Percentiles rank a stretch among this genome's conserved stretches.
Evolutionary conservation across 1,284 basidiomycete species (phyloP).

Genomic region (Cryptococcus jaspeensis): DNA sequence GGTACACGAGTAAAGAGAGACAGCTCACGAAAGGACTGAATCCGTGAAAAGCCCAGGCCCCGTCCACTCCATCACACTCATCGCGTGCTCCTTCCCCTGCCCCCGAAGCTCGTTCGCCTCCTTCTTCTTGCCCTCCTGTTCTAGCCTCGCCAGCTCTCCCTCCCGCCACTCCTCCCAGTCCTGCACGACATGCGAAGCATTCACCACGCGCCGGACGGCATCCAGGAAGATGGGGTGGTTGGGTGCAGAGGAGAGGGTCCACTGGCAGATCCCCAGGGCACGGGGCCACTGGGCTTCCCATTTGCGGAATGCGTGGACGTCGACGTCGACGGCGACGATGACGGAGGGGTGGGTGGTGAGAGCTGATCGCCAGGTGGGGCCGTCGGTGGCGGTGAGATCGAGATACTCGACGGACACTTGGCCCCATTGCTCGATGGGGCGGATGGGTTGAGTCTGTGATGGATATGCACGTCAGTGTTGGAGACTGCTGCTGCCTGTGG

Average conservation of each 20-base stretch:
- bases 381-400: conserved; percentile 33
- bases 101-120: conserved; percentile 15
- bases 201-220: conserved; percentile 45
- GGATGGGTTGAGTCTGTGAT: conserved; percentile 30
- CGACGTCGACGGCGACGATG: conserved; percentile 50
- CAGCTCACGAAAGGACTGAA: conserved; percentile 40
- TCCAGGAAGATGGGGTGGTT: conserved; percentile 51
- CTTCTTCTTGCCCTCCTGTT: conserved; percentile 10
- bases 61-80: conserved; percentile 51
- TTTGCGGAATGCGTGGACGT: conserved; percentile 38
- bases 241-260: conserved; percentile 48
- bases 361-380: conserved; percentile 20
- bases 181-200: conserved; percentile 33
- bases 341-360: conserved; percentile 38
- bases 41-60: conserved; percentile 47
- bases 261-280: conserved; percentile 48
- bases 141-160: conserved; percentile 15
- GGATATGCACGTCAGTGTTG: conserved; percentile 2
- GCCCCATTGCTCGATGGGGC: conserved; percentile 46
- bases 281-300: conserved; percentile 43
- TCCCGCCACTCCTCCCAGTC: conserved; percentile 26
- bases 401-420: conserved; percentile 25
- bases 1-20: background rate
- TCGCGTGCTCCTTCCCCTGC: conserved; percentile 21
- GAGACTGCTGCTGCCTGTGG: background rate